These are phyloP conservation scores for Gaeumannomyces tritici DNA, from an alignment of 2,329 filamentous ascomycete genomes.

Conservation along the genomic window DNA sequence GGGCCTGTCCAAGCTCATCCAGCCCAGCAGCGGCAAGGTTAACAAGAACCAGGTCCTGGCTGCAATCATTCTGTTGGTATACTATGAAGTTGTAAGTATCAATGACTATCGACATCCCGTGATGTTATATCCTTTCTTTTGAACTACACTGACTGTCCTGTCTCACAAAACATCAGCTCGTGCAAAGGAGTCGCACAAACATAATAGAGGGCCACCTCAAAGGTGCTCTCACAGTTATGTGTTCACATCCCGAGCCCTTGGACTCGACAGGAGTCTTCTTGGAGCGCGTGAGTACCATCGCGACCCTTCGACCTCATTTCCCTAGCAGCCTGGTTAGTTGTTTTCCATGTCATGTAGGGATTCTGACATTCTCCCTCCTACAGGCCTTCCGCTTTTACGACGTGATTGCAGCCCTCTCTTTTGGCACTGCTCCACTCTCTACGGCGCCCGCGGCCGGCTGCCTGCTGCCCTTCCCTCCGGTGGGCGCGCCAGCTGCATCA, in stretches of 20 bases:
- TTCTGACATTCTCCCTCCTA: conserved; percentile 8
- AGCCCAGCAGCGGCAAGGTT: conserved; percentile 30
- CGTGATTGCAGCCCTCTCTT: conserved; percentile 52
- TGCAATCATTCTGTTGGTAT: conserved; percentile 51
- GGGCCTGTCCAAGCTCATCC: conserved; percentile 45
- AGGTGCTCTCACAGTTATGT: conserved; percentile 53
- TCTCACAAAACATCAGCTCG: conserved; percentile 33
- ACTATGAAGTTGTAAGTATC: conserved; percentile 51
- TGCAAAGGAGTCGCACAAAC: conserved; percentile 48
- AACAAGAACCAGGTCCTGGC: conserved; percentile 49
- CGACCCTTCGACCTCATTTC: neutral
- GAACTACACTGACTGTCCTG: neutral
- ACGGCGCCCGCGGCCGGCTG: conserved; percentile 36
- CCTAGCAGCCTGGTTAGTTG: too few species aligned
- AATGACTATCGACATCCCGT: neutral
- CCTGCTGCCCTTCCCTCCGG: conserved; percentile 34
- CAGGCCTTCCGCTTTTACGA: conserved; percentile 58
- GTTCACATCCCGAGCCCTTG: conserved; percentile 29
- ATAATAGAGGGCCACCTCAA: conserved; percentile 53
- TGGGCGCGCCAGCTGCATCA: conserved; percentile 32
- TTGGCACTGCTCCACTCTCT: conserved; percentile 47
- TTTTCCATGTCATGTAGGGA: neutral
- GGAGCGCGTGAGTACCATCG: conserved; percentile 37
- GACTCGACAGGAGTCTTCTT: conserved; percentile 47
- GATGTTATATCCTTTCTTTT: neutral